phyloP scores from a whole-genome alignment of 106 monocot species.

The Acorus gramineus region DNA sequence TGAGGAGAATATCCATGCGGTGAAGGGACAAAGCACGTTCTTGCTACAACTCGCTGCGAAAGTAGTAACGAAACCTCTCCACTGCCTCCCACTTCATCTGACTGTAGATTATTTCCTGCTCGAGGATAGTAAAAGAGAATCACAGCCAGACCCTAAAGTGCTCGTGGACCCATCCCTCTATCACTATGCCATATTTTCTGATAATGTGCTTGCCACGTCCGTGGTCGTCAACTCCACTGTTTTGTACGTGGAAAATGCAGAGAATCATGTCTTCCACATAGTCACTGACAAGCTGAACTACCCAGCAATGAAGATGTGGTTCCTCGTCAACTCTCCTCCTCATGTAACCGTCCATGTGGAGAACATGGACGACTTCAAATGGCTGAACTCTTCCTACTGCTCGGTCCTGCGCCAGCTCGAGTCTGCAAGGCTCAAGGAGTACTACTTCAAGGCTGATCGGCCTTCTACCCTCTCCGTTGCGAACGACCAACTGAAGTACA shows the following conservation, averaged over 20 bases:
- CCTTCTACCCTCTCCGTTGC: constrained; percentile 58
- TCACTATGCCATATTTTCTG: constrained; percentile 79
- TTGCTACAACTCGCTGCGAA: constrained; percentile 59
- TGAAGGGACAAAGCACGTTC: constrained; percentile 48
- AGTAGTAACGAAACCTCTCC: constrained; percentile 44
- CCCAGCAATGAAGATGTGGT: constrained; percentile 76
- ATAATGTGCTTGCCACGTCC: constrained; percentile 70
- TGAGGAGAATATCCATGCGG: constrained; percentile 33
- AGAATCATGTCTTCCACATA: constrained; percentile 68
- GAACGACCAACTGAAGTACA: constrained; percentile 65
- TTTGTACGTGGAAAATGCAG: constrained; percentile 42
- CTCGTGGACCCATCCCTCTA: constrained; percentile 45
- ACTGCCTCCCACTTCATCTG: constrained; percentile 50
- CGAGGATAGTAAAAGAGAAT: constrained; percentile 20
- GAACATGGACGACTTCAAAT: constrained; percentile 69
- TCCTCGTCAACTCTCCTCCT: constrained; percentile 38
- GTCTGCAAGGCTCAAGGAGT: constrained; percentile 55
- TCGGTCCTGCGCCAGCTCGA: constrained; percentile 71
- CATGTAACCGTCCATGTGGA: constrained; percentile 55
- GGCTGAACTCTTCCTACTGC: constrained; percentile 78
- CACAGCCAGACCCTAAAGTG: neutral
- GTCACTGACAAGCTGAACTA: constrained; percentile 66
- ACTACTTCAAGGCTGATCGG: constrained; percentile 62
- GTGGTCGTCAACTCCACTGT: constrained; percentile 59
- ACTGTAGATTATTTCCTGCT: constrained; percentile 40